Evolutionary conservation across 1,139 yeast species (phyloP), one percentile per base, ranked within the genome.

Genomic region (Zygosaccharomyces sapae): DNA sequence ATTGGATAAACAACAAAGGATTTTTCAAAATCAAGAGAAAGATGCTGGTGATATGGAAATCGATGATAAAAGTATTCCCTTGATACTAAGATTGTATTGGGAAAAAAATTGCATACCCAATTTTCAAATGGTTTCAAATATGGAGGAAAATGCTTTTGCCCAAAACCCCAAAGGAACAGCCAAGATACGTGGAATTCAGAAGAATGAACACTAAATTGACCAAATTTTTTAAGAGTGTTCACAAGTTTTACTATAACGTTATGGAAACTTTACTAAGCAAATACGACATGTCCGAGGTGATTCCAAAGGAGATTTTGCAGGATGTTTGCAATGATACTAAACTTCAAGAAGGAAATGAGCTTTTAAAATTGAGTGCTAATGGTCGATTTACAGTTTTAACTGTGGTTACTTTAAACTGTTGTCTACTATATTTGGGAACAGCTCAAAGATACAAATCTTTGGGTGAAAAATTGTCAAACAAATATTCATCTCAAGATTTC

Each of bases 71-170:
- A 48, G 56, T 1, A 58, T 63, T 7, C 61, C 62, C 16, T 30
- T 43, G 6, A 48, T 63, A 19, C 63, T 82, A 20, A 83, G 79
- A 41, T 56, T 63, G 4, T 61, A 80, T 19, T 83, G 89, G 89
- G 60, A n/a, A 70, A 22, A 77, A 79, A 12, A 74, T 83, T 56
- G 84, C 80, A 56, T 80, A 81, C 55, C 87, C 87, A 0, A 73
- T 79, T 1, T 72, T 82, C 51, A 81, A 80, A 54, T 75, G 74
- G 59, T 81, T 56, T 53, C 64, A 57, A 55, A 54, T 45, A 43
- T 62, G 61, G 68, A 55, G 55, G 43, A 56, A 39, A 38, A 50
- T 48, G 47, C 55, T 55, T 36, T 46, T 46, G 46, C 55, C 52
- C 46, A 57, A 55, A 49, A 49, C 34, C 5, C 45, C 52, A 44